These are phyloP conservation scores for Quercus bicolor DNA, from an alignment of 306 rosid species.

Conservation along the genomic window DNA sequence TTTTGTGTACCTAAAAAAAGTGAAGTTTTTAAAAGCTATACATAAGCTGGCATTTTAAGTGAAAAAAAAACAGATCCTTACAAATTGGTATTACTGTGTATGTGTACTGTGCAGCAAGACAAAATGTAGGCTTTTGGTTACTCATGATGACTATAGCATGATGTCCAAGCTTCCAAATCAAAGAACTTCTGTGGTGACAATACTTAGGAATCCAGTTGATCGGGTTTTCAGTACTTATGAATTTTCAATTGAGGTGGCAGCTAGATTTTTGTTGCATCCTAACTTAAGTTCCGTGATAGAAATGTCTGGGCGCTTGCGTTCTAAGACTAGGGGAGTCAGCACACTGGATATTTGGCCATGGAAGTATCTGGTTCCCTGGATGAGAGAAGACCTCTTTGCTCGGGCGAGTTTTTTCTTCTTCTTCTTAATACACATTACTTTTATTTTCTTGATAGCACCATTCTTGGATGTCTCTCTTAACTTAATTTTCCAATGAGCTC, in stretches of 20 bases:
- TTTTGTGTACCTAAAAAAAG: too few species aligned
- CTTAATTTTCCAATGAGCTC: not conserved
- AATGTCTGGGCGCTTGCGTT: slow-evolving; percentile 61
- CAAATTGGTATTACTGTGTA: slow-evolving; percentile 13
- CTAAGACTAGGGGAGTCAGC: slow-evolving; percentile 68
- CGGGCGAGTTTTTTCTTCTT: slow-evolving; percentile 49
- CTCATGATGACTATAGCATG: slow-evolving; percentile 94
- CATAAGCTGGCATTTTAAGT: too few species aligned
- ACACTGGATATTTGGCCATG: slow-evolving; percentile 99
- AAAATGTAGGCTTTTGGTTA: slow-evolving; percentile 78
- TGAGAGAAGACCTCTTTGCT: slow-evolving; percentile 83
- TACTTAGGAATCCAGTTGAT: slow-evolving; percentile 89
- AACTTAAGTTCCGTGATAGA: slow-evolving; percentile 78
- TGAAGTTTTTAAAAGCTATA: too few species aligned
- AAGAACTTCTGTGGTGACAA: slow-evolving; percentile 88
- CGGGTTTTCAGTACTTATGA: slow-evolving; percentile 91
- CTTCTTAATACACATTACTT: not conserved
- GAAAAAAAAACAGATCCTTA: not conserved
- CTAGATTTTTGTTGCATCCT: slow-evolving; percentile 96
- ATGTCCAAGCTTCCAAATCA: slow-evolving; percentile 81
- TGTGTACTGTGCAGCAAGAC: slow-evolving; percentile 53
- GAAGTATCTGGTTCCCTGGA: slow-evolving; percentile 98
- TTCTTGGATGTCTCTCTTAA: not conserved
- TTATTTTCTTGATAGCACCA: not conserved
- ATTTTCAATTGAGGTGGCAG: slow-evolving; percentile 95